These are phyloP conservation scores for Stagonosporopsis rhizophila DNA, from an alignment of 2,329 filamentous ascomycete species.

Conservation along the genomic window DNA sequence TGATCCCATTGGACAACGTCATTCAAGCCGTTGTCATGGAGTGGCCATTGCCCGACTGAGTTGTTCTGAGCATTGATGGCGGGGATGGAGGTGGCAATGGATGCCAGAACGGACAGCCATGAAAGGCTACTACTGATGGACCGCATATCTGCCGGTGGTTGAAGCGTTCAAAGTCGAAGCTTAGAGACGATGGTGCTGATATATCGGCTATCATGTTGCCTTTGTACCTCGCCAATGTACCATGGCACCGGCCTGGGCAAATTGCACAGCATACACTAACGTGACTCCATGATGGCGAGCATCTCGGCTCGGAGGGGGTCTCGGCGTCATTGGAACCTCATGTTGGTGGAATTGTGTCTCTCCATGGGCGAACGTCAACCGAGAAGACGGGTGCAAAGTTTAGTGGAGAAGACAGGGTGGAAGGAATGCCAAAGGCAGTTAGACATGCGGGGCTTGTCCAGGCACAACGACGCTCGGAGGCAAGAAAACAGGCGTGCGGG, in stretches of 20 bases:
- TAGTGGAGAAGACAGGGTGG: conserved; percentile 16
- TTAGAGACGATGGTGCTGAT: conserved; percentile 24
- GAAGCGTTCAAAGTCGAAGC: conserved; percentile 20
- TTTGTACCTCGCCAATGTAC: conserved; percentile 23
- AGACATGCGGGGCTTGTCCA: conserved; percentile 14
- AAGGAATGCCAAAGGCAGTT: conserved; percentile 11
- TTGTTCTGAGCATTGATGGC: conserved; percentile 35
- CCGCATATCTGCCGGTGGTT: conserved; percentile 30
- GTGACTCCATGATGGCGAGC: conserved; percentile 16
- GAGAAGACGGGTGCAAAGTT: conserved; percentile 6
- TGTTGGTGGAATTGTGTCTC: conserved; percentile 27
- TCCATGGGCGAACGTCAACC: conserved; percentile 18
- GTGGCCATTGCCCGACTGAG: conserved; percentile 51
- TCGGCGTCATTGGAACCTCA: conserved; percentile 13
- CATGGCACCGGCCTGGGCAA: conserved; percentile 13
- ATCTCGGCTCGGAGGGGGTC: conserved; percentile 13
- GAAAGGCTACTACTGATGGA: conserved; percentile 25
- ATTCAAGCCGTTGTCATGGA: conserved; percentile 58
- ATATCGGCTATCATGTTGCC: conserved; percentile 20
- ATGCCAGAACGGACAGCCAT: conserved; percentile 34
- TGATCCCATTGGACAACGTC: conserved; percentile 61
- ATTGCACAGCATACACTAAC: conserved; percentile 26
- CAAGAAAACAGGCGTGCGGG: conserved; percentile 14
- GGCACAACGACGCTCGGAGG: conserved; percentile 10
- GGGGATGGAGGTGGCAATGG: conserved; percentile 20